These are phyloP conservation scores for Fraxinus excelsior DNA, from an alignment of 257 asterid species.

Conservation along the genomic window DNA sequence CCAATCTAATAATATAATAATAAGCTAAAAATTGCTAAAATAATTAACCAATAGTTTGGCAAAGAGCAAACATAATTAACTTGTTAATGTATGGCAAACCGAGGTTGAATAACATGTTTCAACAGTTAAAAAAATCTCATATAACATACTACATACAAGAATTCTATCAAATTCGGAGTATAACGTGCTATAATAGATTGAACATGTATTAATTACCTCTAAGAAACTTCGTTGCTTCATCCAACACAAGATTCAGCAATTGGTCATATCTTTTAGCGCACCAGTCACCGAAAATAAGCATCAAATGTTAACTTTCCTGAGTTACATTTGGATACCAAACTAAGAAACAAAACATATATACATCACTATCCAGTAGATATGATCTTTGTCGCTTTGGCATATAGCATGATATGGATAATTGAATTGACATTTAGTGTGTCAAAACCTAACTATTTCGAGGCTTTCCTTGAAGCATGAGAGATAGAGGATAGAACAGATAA, in stretches of 20 bases:
- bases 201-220: conserved; percentile 53
- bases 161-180: background rate
- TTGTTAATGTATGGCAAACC: background rate
- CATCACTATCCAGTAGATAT: background rate
- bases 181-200: background rate
- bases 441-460: background rate
- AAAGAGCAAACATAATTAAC: background rate
- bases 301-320: background rate
- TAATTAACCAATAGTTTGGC: background rate
- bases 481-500: background rate
- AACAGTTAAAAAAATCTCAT: background rate
- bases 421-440: background rate
- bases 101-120: background rate
- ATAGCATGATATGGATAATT: conserved; percentile 9
- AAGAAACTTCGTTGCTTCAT: conserved; percentile 85
- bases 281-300: conserved; percentile 70
- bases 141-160: background rate
- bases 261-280: conserved; percentile 93
- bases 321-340: background rate
- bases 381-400: background rate
- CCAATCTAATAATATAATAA: too few relatives aligned
- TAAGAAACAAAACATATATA: background rate
- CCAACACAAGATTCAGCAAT: conserved; percentile 93
- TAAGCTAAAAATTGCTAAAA: too few relatives aligned
- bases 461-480: background rate